Percentiles rank a stretch among this genome's conserved stretches.
These are phyloP conservation scores for Hypoxylon crocopeplum DNA, from an alignment of 495 filamentous ascomycete genomes.

Conservation along the genomic window DNA sequence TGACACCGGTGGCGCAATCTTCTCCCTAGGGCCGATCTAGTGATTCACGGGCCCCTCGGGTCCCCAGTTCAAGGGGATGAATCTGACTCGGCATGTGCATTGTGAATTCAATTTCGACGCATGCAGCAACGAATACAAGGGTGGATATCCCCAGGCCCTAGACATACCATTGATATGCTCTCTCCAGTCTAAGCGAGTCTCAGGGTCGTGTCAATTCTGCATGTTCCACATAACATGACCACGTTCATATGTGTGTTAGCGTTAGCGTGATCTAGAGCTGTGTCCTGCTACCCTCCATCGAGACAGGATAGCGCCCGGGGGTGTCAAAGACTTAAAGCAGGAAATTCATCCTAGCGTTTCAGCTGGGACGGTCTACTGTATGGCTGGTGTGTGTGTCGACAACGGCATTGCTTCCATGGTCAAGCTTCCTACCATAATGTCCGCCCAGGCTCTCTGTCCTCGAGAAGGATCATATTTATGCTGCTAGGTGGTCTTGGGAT, in stretches of 20 bases:
- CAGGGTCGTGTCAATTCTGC: constrained; percentile 27
- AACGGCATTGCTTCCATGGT: too few species aligned
- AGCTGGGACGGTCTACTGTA: constrained; percentile 7
- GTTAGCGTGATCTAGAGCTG: constrained; percentile 18
- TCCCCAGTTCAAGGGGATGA: too few species aligned
- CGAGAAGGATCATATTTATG: too few species aligned
- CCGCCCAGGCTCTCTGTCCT: too few species aligned
- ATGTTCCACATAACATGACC: constrained; percentile 11
- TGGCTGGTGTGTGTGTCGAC: not conserved
- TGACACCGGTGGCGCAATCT: not conserved
- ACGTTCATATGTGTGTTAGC: constrained; percentile 11
- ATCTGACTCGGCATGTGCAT: not conserved
- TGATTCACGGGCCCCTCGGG: too few species aligned
- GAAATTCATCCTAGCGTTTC: constrained; percentile 28
- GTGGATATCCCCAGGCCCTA: constrained; percentile 5
- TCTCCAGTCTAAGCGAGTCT: constrained; percentile 7
- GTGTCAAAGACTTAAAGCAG: too few species aligned
- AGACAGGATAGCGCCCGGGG: too few species aligned
- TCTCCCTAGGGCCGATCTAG: not conserved
- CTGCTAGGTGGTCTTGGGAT: too few species aligned
- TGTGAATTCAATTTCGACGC: constrained; percentile 14
- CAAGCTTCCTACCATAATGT: constrained; percentile 3
- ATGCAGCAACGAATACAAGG: constrained; percentile 16
- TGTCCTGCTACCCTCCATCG: too few species aligned
- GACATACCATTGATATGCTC: constrained; percentile 1